Base-by-base conservation (phyloP, 345 rosid species). In the Streptanthus diversifolius region DNA sequence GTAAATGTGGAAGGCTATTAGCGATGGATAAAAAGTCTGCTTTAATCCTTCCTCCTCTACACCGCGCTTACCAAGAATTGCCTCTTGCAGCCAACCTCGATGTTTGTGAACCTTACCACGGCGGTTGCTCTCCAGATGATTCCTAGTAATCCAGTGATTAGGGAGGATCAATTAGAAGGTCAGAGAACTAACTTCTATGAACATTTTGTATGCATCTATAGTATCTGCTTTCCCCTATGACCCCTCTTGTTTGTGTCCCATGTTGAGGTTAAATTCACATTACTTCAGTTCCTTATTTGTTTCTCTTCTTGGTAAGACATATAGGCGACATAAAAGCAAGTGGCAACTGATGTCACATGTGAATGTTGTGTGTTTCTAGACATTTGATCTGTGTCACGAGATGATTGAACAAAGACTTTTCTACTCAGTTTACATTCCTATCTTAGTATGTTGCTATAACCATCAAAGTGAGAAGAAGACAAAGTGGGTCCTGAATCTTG, bases 21-120 rank as follows among this genome's bases (percentile, higher is more conserved):
- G 80, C 93, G 70, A 83, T 88, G 90, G 97, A 93, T 67, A 85
- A 79, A 61, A 81, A 73, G 48, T 85, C 89, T 29, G 81, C 88
- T 5, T 32, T 89, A 47, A 45, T 89, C 55, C 68, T 89, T 70
- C 90, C 90, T 59, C 95, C 87, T 1, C 74, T 87, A 33, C 68
- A 71, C 72, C 90, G 87, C 1, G 48, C 86, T 8, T 87, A 81
- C 72, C 74, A 55, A 54, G 71, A 76, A 55, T 47, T 79, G 32
- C 77, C 74, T 29, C 33, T 71, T 59, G 22, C 67, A 0, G 72
- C 80, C 37, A 69, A 54, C 70, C 51, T 47, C 6, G 80, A 79
- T 41, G 48, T 63, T 13, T 54, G 68, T 25, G 78, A 58, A 65
- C 84, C 92, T 65, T 87, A 83, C 71, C 95, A 87, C 53, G 62